Evolutionary conservation across 2,329 filamentous ascomycete genomes (phyloP).

Genomic region (Stemphylium lycopersici): DNA sequence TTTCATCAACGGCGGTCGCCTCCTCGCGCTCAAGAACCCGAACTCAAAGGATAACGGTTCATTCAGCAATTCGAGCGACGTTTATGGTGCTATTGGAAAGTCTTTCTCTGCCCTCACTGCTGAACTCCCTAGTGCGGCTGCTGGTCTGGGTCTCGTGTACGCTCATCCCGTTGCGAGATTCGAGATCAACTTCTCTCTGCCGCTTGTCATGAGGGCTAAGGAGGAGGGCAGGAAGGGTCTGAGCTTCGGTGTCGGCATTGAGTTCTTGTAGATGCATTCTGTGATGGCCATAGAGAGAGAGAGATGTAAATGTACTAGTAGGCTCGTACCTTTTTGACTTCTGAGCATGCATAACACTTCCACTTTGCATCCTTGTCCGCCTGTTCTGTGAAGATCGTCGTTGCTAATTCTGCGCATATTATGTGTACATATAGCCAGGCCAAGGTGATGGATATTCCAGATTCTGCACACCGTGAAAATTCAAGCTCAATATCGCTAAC

Average conservation of each 20-base stretch:
- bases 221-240: slow-evolving; percentile 91
- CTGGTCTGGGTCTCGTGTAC: slow-evolving; percentile 90
- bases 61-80: slow-evolving; percentile 56
- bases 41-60: slow-evolving; percentile 52
- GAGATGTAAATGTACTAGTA: slow-evolving; percentile 13
- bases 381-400: not conserved
- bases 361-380: not conserved
- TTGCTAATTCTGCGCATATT: not conserved
- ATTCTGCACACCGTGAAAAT: too few species aligned
- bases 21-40: slow-evolving; percentile 73
- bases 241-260: slow-evolving; percentile 95
- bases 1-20: slow-evolving; percentile 87
- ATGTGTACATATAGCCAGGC: not conserved
- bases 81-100: slow-evolving; percentile 61
- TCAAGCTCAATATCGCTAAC: too few species aligned
- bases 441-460: too few species aligned
- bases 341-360: slow-evolving; percentile 11
- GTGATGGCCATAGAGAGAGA: not conserved
- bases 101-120: slow-evolving; percentile 74
- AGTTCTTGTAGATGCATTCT: slow-evolving; percentile 72
- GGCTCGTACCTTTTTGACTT: not conserved
- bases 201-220: slow-evolving; percentile 78
- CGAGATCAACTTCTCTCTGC: slow-evolving; percentile 93
- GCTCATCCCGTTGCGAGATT: slow-evolving; percentile 92
- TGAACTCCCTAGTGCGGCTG: slow-evolving; percentile 82